Evolutionary conservation across 2,329 filamentous ascomycete species (phyloP).

Genomic region (Teratosphaeria zuluensis): DNA sequence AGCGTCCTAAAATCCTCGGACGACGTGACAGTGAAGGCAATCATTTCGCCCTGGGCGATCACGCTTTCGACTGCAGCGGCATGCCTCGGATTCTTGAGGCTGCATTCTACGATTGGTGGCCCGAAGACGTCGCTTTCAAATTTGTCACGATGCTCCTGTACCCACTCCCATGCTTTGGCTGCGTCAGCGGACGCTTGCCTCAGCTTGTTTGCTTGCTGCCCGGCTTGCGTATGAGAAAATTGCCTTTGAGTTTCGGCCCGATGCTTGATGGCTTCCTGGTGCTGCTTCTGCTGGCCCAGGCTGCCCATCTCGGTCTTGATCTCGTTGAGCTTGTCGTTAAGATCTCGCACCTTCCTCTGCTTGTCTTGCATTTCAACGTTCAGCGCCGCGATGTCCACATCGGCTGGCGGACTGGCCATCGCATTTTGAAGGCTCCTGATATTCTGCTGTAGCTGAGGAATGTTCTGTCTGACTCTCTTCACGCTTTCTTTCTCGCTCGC

Average conservation of each 20-base stretch:
- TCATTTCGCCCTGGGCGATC: conserved; percentile 44
- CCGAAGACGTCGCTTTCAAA: conserved; percentile 73
- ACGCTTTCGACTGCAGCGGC: conserved; percentile 51
- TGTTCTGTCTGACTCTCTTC: conserved; percentile 25
- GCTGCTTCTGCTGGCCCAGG: conserved; percentile 24
- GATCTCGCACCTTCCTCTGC: conserved; percentile 33
- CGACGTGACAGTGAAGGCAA: conserved; percentile 65
- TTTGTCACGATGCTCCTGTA: conserved; percentile 56
- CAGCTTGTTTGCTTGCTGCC: conserved; percentile 62
- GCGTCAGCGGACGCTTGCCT: conserved; percentile 52
- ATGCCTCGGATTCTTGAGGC: conserved; percentile 62
- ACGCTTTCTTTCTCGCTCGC: conserved; percentile 33
- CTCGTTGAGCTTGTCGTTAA: conserved; percentile 34
- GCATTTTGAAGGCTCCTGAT: conserved; percentile 57
- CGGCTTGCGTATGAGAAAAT: conserved; percentile 61
- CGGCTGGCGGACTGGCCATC: conserved; percentile 51
- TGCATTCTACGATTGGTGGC: conserved; percentile 71
- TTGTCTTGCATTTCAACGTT: conserved; percentile 63
- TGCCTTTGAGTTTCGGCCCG: conserved; percentile 42
- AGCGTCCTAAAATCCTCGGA: conserved; percentile 65
- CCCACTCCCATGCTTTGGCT: conserved; percentile 68
- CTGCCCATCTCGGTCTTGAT: conserved; percentile 30
- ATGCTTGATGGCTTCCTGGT: conserved; percentile 29
- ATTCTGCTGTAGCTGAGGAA: conserved; percentile 28
- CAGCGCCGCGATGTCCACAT: conserved; percentile 60